Evolutionary conservation across 1,139 yeast genomes (phyloP).

Genomic region (Petasospora fabianii): DNA sequence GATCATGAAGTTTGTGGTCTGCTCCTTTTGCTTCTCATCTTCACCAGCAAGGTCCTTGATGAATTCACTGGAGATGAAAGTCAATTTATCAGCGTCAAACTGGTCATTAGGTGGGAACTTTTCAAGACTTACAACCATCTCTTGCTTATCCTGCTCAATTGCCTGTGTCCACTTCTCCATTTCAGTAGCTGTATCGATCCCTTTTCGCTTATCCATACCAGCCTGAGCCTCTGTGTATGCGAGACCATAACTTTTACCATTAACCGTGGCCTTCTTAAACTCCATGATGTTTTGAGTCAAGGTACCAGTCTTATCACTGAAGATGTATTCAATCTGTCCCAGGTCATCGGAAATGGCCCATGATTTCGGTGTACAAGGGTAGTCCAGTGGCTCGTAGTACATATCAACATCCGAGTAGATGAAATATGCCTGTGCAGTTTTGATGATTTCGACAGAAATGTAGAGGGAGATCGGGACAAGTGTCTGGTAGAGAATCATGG

Average conservation of each 20-base stretch:
- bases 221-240: conserved; percentile 96
- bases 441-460: conserved; percentile 91
- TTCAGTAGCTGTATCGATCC: conserved; percentile 73
- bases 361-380: conserved; percentile 93
- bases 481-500: conserved; percentile 83
- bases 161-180: conserved; percentile 56
- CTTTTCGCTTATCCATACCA: conserved; percentile 86
- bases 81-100: conserved; percentile 55
- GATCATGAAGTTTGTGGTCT: conserved; percentile 76
- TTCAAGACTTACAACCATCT: conserved; percentile 58
- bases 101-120: conserved; percentile 50
- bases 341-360: conserved; percentile 97
- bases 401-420: conserved; percentile 83
- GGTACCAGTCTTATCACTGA: conserved; percentile 96
- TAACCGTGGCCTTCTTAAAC: conserved; percentile 86
- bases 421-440: conserved; percentile 90
- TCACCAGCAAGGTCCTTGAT: conserved; percentile 52
- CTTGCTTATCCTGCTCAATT: conserved; percentile 58
- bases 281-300: conserved; percentile 97
- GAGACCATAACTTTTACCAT: conserved; percentile 84
- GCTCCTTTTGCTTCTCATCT: conserved; percentile 49
- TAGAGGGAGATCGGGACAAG: conserved; percentile 93
- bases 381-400: conserved; percentile 82
- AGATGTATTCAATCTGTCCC: conserved; percentile 94
- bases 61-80: conserved; percentile 74